phyloP scores from a whole-genome alignment of 768 basidiomycete genomes.

The Lactarius evosmus region DNA sequence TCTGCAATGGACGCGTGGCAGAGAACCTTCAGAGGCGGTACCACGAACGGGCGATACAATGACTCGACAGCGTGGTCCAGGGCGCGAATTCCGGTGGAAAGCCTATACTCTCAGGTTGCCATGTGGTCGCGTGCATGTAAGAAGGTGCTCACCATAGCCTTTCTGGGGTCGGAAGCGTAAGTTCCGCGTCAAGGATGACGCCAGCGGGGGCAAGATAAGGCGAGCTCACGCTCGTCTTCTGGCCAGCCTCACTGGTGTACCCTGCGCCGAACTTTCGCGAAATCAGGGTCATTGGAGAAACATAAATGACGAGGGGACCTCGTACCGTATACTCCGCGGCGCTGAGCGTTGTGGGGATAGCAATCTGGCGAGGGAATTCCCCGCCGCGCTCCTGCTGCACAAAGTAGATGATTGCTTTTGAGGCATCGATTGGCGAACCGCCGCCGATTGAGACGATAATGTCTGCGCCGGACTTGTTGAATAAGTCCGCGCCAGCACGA shows the following conservation, averaged over 20 bases:
- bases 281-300: not conserved
- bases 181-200: constrained; percentile 73
- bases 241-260: constrained; percentile 64
- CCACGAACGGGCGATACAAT: constrained; percentile 55
- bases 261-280: constrained; percentile 56
- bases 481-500: constrained; percentile 49
- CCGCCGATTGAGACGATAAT: constrained; percentile 74
- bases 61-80: constrained; percentile 76
- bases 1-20: constrained; percentile 66
- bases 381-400: constrained; percentile 56
- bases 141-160: constrained; percentile 56
- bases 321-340: constrained; percentile 71
- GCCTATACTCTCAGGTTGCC: constrained; percentile 39
- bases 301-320: not conserved
- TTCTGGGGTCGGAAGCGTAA: constrained; percentile 70
- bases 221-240: constrained; percentile 57
- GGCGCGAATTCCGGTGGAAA: constrained; percentile 76
- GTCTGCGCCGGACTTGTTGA: constrained; percentile 58
- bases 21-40: constrained; percentile 59
- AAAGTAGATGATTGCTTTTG: constrained; percentile 68
- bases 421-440: constrained; percentile 75
- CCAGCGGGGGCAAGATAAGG: constrained; percentile 63
- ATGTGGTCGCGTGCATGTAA: constrained; percentile 12
- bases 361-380: constrained; percentile 58
- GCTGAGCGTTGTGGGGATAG: constrained; percentile 79